Percentiles rank a stretch among this genome's conserved stretches.
These are phyloP conservation scores for Didymella pomorum DNA, from an alignment of 2,329 filamentous ascomycete species.

Conservation along the genomic window DNA sequence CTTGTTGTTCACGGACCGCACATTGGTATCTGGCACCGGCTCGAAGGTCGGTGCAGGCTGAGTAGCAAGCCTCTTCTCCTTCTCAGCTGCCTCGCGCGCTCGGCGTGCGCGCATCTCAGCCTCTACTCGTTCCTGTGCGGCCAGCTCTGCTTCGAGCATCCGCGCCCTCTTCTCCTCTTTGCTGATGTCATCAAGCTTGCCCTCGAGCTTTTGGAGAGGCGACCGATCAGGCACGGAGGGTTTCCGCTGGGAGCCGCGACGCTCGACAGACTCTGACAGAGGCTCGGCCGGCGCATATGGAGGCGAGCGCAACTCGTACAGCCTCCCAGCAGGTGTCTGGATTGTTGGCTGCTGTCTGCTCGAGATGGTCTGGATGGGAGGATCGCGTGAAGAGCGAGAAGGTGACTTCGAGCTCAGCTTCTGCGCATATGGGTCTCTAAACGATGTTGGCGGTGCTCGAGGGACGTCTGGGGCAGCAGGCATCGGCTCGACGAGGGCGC, in stretches of 20 bases:
- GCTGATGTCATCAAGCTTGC: slow-evolving; percentile 88
- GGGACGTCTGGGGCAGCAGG: slow-evolving; percentile 68
- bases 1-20: slow-evolving; percentile 29
- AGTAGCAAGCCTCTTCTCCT: slow-evolving; percentile 42
- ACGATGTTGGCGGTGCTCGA: slow-evolving; percentile 58
- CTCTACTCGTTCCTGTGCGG: slow-evolving; percentile 69
- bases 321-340: slow-evolving; percentile 42
- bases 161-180: slow-evolving; percentile 94
- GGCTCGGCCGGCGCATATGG: slow-evolving; percentile 43
- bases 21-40: slow-evolving; percentile 21
- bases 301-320: slow-evolving; percentile 44
- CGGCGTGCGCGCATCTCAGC: slow-evolving; percentile 47
- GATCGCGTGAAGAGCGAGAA: slow-evolving; percentile 44
- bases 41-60: slow-evolving; percentile 34
- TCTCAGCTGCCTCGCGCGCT: slow-evolving; percentile 41
- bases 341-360: slow-evolving; percentile 48
- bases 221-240: slow-evolving; percentile 81
- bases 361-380: slow-evolving; percentile 44
- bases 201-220: slow-evolving; percentile 90
- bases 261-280: slow-evolving; percentile 38
- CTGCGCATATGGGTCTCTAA: slow-evolving; percentile 50
- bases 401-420: slow-evolving; percentile 35
- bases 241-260: slow-evolving; percentile 37
- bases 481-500: slow-evolving; percentile 33
- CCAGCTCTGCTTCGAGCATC: slow-evolving; percentile 81